Conservation (phyloP, 2,329 filamentous ascomycete genomes). For the Aspergillus brasiliensis region DNA sequence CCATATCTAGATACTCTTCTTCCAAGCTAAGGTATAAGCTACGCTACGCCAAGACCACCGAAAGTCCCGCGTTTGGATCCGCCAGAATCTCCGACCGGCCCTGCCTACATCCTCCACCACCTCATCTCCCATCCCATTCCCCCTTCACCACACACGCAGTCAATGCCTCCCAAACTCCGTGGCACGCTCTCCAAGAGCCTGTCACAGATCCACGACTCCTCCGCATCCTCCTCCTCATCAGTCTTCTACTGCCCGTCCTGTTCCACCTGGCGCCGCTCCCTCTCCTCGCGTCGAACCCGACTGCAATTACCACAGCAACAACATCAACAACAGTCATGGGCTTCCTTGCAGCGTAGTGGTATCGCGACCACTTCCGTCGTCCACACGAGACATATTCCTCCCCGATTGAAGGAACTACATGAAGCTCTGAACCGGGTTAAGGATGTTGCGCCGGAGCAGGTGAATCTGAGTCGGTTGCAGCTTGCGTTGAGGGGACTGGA, state of each 20-base stretch:
- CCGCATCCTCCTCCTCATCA: constrained; percentile 29
- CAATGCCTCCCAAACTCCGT: constrained; percentile 46
- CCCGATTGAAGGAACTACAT: constrained; percentile 56
- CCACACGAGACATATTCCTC: constrained; percentile 57
- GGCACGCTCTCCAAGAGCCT: constrained; percentile 39
- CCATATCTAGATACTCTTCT: too few species aligned
- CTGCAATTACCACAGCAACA: constrained; percentile 5
- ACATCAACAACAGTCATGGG: constrained; percentile 6
- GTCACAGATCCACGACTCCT: constrained; percentile 27
- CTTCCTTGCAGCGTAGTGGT: constrained; percentile 6
- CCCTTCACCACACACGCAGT: constrained; percentile 1
- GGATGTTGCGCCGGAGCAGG: constrained; percentile 55
- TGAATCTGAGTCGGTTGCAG: constrained; percentile 62
- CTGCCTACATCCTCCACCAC: background rate
- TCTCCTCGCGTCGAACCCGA: constrained; percentile 31
- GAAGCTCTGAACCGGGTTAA: constrained; percentile 55
- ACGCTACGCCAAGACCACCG: constrained; percentile 2
- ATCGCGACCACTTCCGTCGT: constrained; percentile 50
- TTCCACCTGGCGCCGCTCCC: constrained; percentile 37
- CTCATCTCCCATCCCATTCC: constrained; percentile 13
- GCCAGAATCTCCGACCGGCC: constrained; percentile 5
- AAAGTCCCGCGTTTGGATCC: constrained; percentile 11
- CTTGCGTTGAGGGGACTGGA: constrained; percentile 62
- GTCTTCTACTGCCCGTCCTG: constrained; percentile 47
- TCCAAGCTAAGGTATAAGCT: too few species aligned